phyloP scores from a whole-genome alignment of 169 alveolate genomes.

The Cryptosporidium baileyi region DNA sequence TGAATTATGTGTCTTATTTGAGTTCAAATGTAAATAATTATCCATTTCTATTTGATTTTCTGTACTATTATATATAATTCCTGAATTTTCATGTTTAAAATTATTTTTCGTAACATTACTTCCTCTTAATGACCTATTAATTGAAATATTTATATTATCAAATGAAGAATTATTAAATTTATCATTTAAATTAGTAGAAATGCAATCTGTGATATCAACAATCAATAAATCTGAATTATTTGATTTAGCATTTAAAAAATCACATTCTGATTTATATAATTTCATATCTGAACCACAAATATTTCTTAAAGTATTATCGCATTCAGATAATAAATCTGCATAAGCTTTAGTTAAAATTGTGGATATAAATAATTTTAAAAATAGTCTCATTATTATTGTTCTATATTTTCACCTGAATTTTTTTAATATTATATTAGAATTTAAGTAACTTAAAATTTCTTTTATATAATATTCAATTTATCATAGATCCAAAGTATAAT shows the following conservation, averaged over 20 bases:
- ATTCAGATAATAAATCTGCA: neutral
- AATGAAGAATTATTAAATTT: neutral
- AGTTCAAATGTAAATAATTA: neutral
- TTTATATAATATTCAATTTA: no score
- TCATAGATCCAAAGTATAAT: no score
- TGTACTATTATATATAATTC: neutral
- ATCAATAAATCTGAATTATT: neutral
- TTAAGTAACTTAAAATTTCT: no score
- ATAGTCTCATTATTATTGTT: neutral
- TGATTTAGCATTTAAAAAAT: conserved; percentile 2
- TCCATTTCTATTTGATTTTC: no score
- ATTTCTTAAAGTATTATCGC: neutral
- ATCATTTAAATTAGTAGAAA: neutral
- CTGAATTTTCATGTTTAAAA: neutral
- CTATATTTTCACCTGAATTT: no score
- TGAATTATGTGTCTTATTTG: neutral
- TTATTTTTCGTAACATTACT: neutral
- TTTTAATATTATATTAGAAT: no score
- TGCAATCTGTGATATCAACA: conserved; percentile 19
- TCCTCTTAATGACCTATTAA: neutral
- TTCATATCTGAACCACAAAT: conserved; percentile 36
- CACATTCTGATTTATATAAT: conserved; percentile 34
- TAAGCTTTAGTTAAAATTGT: neutral
- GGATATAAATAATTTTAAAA: no score
- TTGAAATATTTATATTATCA: neutral